phyloP scores from a whole-genome alignment of 805 yeast species.

The Komagataella kurtzmanii region DNA sequence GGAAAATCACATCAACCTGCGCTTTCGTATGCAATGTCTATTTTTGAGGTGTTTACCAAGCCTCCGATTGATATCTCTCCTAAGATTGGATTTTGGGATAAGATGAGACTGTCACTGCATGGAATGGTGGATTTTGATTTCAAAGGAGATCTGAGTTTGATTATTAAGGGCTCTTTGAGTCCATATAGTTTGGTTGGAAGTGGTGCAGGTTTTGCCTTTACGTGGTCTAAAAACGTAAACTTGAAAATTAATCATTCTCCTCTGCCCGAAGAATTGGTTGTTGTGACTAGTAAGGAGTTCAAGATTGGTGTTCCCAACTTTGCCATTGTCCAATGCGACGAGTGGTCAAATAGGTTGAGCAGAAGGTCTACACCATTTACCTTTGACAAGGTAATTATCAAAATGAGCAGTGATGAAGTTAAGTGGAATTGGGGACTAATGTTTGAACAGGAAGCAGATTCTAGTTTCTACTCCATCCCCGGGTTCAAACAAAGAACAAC shows the following conservation, averaged over 20 bases:
- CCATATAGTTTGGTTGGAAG: conserved; percentile 62
- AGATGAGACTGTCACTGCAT: conserved; percentile 62
- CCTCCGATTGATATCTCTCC: conserved; percentile 83
- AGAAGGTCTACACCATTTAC: conserved; percentile 2
- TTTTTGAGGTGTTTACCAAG: conserved; percentile 73
- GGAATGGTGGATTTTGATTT: conserved; percentile 46
- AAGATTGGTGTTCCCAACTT: conserved; percentile 70
- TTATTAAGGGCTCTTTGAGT: conserved; percentile 62
- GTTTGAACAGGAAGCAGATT: conserved; percentile 30
- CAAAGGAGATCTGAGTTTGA: conserved; percentile 34
- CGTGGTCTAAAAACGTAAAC: conserved; percentile 49
- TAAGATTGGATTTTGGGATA: conserved; percentile 90
- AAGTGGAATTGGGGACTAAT: conserved; percentile 40
- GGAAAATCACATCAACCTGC: conserved; percentile 79
- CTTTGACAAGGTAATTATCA: conserved; percentile 5
- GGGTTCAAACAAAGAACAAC: conserved; percentile 21
- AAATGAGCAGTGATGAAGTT: conserved; percentile 10
- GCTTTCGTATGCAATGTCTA: conserved; percentile 63
- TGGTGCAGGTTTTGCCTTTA: conserved; percentile 65
- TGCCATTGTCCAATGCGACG: conserved; percentile 33
- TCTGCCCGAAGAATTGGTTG: conserved; percentile 54
- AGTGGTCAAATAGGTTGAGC: conserved; percentile 26
- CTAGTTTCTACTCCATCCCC: conserved; percentile 6
- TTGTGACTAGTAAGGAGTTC: conserved; percentile 47
- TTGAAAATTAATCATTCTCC: conserved; percentile 53